A percentile compares a stretch with the other conserved stretches of the same genome.
Conservation (phyloP, 2,329 filamentous ascomycete species). For the Thyridium curvatum region DNA sequence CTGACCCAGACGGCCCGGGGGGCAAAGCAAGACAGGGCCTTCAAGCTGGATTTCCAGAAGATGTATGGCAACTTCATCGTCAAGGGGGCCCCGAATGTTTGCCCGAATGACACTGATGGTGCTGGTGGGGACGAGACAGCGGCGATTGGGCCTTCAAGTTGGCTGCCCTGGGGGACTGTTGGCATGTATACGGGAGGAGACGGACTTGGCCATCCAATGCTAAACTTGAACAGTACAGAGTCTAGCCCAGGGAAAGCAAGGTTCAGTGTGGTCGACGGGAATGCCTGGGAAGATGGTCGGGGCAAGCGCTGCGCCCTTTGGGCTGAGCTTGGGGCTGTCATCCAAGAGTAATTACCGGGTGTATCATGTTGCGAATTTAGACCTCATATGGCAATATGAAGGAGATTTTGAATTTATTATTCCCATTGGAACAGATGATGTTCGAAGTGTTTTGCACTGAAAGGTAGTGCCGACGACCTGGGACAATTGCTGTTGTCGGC, state of each 20-base stretch:
- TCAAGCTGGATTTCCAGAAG: slow-evolving; percentile 12
- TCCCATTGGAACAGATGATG: no score
- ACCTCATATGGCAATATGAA: no score
- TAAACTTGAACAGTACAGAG: slow-evolving; percentile 16
- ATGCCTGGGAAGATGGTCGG: slow-evolving; percentile 34
- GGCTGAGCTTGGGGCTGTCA: slow-evolving; percentile 9
- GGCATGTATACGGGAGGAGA: background rate
- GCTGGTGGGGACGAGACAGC: background rate
- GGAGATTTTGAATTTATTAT: no score
- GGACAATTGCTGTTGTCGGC: no score
- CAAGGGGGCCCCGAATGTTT: slow-evolving; percentile 26
- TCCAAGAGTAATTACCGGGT: slow-evolving; percentile 5
- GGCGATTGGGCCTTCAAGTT: background rate
- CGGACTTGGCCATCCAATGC: slow-evolving; percentile 10
- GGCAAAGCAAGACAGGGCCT: slow-evolving; percentile 14
- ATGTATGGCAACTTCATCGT: slow-evolving; percentile 33
- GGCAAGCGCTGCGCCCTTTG: slow-evolving; percentile 34
- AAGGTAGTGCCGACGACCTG: no score
- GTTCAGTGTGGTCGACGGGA: slow-evolving; percentile 30
- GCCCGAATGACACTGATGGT: slow-evolving; percentile 4
- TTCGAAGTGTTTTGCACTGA: no score
- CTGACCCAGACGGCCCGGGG: slow-evolving; percentile 12
- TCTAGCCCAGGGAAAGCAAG: slow-evolving; percentile 14
- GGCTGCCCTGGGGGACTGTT: slow-evolving; percentile 10
- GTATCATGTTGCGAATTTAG: no score